A percentile compares a stretch with the other conserved stretches of the same genome.
Conservation (phyloP, 345 rosid genomes). For the Ailanthus altissimus region DNA sequence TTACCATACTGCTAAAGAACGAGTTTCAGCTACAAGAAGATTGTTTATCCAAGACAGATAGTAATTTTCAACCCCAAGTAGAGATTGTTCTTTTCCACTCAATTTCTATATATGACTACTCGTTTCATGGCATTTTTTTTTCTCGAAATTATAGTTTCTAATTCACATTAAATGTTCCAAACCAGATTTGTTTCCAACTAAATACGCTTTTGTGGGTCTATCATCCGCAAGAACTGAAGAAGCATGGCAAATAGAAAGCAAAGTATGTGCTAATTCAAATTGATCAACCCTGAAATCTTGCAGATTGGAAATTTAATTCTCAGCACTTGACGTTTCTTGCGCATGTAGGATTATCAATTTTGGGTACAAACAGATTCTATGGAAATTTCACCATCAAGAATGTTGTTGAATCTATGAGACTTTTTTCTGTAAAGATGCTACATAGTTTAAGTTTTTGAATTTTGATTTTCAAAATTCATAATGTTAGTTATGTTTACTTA, state of each 20-base stretch:
- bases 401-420: not conserved
- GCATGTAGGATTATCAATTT: slow-evolving; percentile 37
- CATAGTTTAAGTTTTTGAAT: too few relatives aligned
- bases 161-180: not conserved
- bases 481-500: too few relatives aligned
- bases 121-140: not conserved
- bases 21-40: slow-evolving; percentile 38
- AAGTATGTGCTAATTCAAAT: slow-evolving; percentile 17
- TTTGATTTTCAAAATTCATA: too few relatives aligned
- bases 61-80: slow-evolving; percentile 5
- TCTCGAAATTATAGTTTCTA: not conserved
- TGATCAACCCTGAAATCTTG: not conserved
- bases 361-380: slow-evolving; percentile 40
- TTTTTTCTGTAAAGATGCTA: too few relatives aligned
- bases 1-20: slow-evolving; percentile 28
- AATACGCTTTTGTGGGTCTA: slow-evolving; percentile 35
- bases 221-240: slow-evolving; percentile 35
- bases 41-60: slow-evolving; percentile 38
- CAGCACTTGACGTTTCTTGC: not conserved
- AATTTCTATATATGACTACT: not conserved
- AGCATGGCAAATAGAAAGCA: slow-evolving; percentile 45
- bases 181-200: slow-evolving; percentile 39
- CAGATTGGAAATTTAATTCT: not conserved
- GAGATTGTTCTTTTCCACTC: not conserved
- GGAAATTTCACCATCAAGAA: slow-evolving; percentile 41